Evolutionary conservation across 1,139 yeast genomes (phyloP), one percentile per base, ranked within the genome.

Genomic region (Pichia terricola): DNA sequence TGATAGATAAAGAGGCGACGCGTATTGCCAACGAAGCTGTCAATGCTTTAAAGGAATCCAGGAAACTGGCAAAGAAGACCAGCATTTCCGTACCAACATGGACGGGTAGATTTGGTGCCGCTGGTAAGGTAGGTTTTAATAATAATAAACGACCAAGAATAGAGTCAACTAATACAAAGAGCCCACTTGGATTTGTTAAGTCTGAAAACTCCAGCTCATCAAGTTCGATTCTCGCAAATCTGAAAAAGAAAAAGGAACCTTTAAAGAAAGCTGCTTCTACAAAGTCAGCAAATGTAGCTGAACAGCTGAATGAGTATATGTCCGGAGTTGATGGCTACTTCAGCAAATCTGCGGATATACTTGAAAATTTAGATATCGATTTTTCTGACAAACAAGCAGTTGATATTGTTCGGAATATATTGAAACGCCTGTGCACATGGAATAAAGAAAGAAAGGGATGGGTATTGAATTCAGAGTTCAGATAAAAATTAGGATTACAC

Each of bases 81-180:
- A 75, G 74, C 33, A 69, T 88, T 30, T 95, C 95, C 4, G 80
- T 84, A 0, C 97, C 96, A 0, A 91, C 98, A 0, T 91, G 96
- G 95, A 91, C 98, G 0, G 98, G 98, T 0, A 76, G 76, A 53
- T 87, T 82, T 67, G 98, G 98, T 0, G 62, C 68, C 26, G 95
- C 96, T 0, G 96, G 96, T 46, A 54, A 40, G 37, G 4, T 26
- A 11, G 22, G 7, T 8, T 26, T 22, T 22, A 7, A 31, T 8
- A 30, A 30, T 8, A 30, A 11, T 8, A 30, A 11, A 30, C 8
- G 11, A 30, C 28, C 5, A 30, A 31, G 22, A 35, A 30, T 22
- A 26, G 10, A 10, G 30, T 31, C 26, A n/a, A 4, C 5, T 33
- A 36, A 4, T 8, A 5, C 32, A 34, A 36, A 34, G 7, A 7